These are phyloP conservation scores for Leccinum laetum DNA, from an alignment of 1,284 basidiomycete genomes.

Conservation along the genomic window DNA sequence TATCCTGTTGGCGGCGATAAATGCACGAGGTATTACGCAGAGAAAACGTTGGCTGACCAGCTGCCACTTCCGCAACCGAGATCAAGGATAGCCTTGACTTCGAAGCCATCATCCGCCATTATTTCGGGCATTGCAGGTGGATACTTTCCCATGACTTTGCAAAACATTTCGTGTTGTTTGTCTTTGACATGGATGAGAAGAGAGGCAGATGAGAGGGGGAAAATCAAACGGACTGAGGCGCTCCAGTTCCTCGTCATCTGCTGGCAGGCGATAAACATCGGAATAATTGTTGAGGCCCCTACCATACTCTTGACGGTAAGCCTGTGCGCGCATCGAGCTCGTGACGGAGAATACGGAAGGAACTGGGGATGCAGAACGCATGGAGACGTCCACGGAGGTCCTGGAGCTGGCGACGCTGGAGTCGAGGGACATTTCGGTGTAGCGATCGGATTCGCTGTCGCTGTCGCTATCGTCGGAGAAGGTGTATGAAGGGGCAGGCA, in stretches of 20 bases:
- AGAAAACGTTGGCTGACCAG: constrained; percentile 48
- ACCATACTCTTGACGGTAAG: constrained; percentile 66
- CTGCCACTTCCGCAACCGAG: constrained; percentile 77
- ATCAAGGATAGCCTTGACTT: constrained; percentile 67
- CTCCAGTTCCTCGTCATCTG: constrained; percentile 71
- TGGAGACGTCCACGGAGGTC: constrained; percentile 50
- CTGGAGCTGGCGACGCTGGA: constrained; percentile 42
- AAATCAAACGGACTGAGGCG: constrained; percentile 53
- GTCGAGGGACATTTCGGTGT: constrained; percentile 38
- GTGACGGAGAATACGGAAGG: constrained; percentile 72
- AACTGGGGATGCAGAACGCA: constrained; percentile 62
- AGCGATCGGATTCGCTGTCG: constrained; percentile 31
- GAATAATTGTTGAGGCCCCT: constrained; percentile 74
- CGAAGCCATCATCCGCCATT: constrained; percentile 56
- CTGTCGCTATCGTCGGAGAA: constrained; percentile 36
- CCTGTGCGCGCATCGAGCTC: constrained; percentile 56
- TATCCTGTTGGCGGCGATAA: constrained; percentile 50
- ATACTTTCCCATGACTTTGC: constrained; percentile 63
- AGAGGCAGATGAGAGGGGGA: neutral
- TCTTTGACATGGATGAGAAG: constrained; percentile 41
- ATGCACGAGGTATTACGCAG: constrained; percentile 5
- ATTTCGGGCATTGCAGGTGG: constrained; percentile 54
- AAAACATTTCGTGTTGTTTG: constrained; percentile 66
- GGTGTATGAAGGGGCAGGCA: constrained; percentile 15
- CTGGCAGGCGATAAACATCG: constrained; percentile 73